phyloP scores from a whole-genome alignment of 225 moss, liverwort and hornwort genomes.

The Straminergon stramineum region DNA sequence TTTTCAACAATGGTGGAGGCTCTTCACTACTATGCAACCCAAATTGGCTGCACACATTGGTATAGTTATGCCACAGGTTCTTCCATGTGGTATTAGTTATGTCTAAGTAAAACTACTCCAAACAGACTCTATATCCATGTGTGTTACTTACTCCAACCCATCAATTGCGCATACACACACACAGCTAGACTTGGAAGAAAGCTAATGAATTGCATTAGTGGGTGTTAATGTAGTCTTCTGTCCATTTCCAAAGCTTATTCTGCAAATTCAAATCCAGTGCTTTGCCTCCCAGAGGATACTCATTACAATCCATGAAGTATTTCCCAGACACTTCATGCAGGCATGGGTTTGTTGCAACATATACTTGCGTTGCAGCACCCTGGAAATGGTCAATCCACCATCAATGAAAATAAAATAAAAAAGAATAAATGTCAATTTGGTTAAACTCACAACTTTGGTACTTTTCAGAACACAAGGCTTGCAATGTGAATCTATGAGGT shows the following conservation, averaged over 20 bases:
- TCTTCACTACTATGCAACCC: neutral
- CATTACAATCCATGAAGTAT: conserved; percentile 29
- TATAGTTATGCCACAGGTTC: neutral
- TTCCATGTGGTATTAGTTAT: neutral
- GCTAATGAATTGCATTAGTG: neutral
- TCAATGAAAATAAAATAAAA: neutral
- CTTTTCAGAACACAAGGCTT: neutral
- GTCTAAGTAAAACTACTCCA: neutral
- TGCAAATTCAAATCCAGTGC: neutral
- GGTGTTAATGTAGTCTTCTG: neutral
- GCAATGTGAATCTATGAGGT: neutral
- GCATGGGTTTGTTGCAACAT: conserved; percentile 24
- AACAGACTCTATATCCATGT: neutral
- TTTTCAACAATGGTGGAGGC: neutral
- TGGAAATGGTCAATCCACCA: neutral
- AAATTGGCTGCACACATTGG: neutral
- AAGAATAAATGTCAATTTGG: neutral
- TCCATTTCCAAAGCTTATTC: conserved; percentile 7
- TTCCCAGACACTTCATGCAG: conserved; percentile 42
- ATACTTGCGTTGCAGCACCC: conserved; percentile 61
- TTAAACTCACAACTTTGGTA: no score
- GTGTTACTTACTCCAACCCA: no score
- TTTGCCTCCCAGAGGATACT: neutral
- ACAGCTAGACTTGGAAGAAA: neutral
- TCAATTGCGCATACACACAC: no score